Conservation (phyloP, 2,329 filamentous ascomycete genomes). For the Aspergillus oerlinghausenensis region DNA sequence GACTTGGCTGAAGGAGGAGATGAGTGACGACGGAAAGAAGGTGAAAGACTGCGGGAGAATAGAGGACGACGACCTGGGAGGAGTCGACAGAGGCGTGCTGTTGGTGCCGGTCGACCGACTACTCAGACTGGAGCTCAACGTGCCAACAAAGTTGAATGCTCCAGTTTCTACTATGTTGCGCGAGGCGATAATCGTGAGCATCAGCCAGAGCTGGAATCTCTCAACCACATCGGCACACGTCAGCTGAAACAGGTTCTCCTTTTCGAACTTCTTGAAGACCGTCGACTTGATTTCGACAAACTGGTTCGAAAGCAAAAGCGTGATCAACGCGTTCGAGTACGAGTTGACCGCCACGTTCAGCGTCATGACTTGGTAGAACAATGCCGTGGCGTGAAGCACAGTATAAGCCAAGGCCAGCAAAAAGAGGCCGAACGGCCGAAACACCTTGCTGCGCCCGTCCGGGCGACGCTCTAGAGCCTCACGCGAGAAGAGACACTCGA, state of each 20-base stretch:
- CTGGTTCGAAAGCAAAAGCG: slow-evolving; percentile 90
- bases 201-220: slow-evolving; percentile 94
- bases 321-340: slow-evolving; percentile 92
- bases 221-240: slow-evolving; percentile 97
- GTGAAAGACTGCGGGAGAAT: slow-evolving; percentile 90
- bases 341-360: slow-evolving; percentile 98
- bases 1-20: slow-evolving; percentile 40
- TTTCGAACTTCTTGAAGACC: slow-evolving; percentile 98
- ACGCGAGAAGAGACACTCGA: slow-evolving; percentile 90
- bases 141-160: slow-evolving; percentile 59
- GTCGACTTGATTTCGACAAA: slow-evolving; percentile 99
- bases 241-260: slow-evolving; percentile 93
- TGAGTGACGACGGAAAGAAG: slow-evolving; percentile 57
- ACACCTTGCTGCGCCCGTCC: slow-evolving; percentile 83
- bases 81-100: slow-evolving; percentile 53
- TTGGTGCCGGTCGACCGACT: slow-evolving; percentile 33
- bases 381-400: slow-evolving; percentile 74
- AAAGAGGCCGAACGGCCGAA: slow-evolving; percentile 89
- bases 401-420: slow-evolving; percentile 81
- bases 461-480: slow-evolving; percentile 86
- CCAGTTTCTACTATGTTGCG: slow-evolving; percentile 96
- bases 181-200: slow-evolving; percentile 92
- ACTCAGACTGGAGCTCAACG: slow-evolving; percentile 30
- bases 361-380: slow-evolving; percentile 97
- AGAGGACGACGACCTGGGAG: slow-evolving; percentile 55